Evolutionary conservation across 2,329 filamentous ascomycete species (phyloP), one percentile per base, ranked within the genome.

Genomic region (Fonsecaea pugnacius): DNA sequence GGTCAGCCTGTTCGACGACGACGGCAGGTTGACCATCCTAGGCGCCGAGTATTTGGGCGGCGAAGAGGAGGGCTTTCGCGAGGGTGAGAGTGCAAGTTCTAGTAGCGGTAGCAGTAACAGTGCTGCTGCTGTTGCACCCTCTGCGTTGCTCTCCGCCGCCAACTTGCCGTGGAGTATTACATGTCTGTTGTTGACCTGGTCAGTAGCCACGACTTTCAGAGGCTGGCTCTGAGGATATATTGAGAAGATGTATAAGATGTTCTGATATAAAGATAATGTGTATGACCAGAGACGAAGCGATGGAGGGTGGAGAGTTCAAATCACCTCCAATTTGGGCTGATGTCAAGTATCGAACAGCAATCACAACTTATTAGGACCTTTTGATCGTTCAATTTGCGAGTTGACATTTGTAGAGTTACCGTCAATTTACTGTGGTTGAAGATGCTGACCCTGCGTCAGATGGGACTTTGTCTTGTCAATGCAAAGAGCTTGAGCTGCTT

Each of bases 31-130:
- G 67, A 93, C 91, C 1, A 86, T 91, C 69, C 89, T 94, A 68
- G 91, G 91, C 0, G 83, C 84, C 2, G 90, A 88, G 88, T 95
- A 94, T 75, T 75, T 95, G n/a, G 87, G 91, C 67, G 72, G 82
- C 58, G 43, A 76, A 35, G 30, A 97, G 81, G 38, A 88, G 81
- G 57, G 86, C 82, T 77, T 98, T 96, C 65, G 77, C 5, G 71
- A 69, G 9, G 78, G 73, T 10, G 32, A 48, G n/a, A 51, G 57
- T 27, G 57, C 46, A 12, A 50, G 46, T 33, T 18, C 18, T 18
- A 24, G n/a, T 27, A 30, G 51, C 32, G 55, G 36, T 30, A 30
- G 27, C 27, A 30, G 27, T 30, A 30, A 30, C 27, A 30, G 27
- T 30, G 27, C 27, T 6, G 27, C 27, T 30, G 38, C 38, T 43